Evolutionary conservation across 352 stramenopile genomes (phyloP).

Genomic region (Halophytophthora polymorphica): DNA sequence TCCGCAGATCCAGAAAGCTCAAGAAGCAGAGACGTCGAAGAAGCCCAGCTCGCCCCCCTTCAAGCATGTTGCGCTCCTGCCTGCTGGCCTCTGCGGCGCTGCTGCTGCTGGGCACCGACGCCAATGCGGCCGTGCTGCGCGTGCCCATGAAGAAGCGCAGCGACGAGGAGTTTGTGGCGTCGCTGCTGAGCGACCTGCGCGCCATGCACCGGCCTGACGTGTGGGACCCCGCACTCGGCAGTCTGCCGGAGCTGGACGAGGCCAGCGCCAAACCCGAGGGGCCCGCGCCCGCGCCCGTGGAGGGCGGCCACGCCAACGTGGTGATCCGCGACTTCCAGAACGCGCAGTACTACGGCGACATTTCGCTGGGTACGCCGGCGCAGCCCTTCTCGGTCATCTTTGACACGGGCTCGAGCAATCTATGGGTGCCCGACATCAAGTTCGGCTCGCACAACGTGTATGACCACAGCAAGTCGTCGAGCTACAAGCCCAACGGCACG

Average conservation of each 20-base stretch:
- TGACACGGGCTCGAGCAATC: slow-evolving; percentile 95
- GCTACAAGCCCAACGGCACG: slow-evolving; percentile 90
- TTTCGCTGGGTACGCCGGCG: slow-evolving; percentile 88
- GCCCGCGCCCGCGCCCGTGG: background rate
- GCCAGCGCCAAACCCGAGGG: slow-evolving; percentile 11
- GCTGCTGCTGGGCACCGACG: slow-evolving; percentile 2
- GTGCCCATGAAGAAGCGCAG: slow-evolving; percentile 70
- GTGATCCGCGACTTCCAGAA: slow-evolving; percentile 92
- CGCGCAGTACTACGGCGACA: slow-evolving; percentile 93
- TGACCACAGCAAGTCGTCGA: slow-evolving; percentile 80
- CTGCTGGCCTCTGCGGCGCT: slow-evolving; percentile 19
- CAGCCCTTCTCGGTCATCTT: slow-evolving; percentile 96
- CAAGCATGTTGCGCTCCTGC: slow-evolving; percentile 16
- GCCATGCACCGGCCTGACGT: slow-evolving; percentile 33
- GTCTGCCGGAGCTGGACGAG: slow-evolving; percentile 1
- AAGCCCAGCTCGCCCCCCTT: no score
- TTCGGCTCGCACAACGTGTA: slow-evolving; percentile 85
- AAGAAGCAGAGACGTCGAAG: no score
- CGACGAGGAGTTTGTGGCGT: slow-evolving; percentile 59
- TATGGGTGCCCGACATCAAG: slow-evolving; percentile 92
- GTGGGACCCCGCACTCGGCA: slow-evolving; percentile 28
- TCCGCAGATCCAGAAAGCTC: no score
- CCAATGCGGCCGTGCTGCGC: slow-evolving; percentile 39
- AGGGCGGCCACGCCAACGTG: slow-evolving; percentile 33
- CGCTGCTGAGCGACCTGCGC: slow-evolving; percentile 51